phyloP scores from a whole-genome alignment of 129 eudicot genomes.

The Calendula officinalis region DNA sequence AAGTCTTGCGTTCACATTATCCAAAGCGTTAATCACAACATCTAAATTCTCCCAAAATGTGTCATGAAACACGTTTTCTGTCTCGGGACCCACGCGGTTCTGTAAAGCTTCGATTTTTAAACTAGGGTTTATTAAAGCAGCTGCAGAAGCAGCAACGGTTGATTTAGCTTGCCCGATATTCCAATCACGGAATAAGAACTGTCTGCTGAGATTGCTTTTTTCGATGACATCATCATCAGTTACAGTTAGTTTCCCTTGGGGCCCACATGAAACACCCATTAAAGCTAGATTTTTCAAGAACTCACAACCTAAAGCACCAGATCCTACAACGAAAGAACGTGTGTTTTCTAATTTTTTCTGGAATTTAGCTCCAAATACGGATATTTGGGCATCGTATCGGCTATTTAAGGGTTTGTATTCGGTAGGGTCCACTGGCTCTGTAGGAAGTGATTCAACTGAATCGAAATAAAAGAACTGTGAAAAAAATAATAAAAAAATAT shows the following conservation, averaged over 20 bases:
- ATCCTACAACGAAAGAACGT: slow-evolving; percentile 53
- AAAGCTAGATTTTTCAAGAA: slow-evolving; percentile 81
- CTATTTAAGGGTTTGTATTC: slow-evolving; percentile 60
- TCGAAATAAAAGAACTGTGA: slow-evolving; percentile 83
- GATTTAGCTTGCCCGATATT: slow-evolving; percentile 97
- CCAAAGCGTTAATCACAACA: slow-evolving; percentile 75
- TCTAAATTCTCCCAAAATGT: slow-evolving; percentile 78
- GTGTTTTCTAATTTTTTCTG: slow-evolving; percentile 84
- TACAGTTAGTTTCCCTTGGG: slow-evolving; percentile 65
- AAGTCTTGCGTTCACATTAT: slow-evolving; percentile 85
- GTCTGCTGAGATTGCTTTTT: slow-evolving; percentile 93
- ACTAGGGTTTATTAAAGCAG: slow-evolving; percentile 59
- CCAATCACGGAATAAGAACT: slow-evolving; percentile 92
- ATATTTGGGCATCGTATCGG: slow-evolving; percentile 88
- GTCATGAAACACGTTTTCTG: slow-evolving; percentile 77
- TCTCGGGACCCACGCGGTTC: slow-evolving; percentile 91
- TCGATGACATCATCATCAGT: slow-evolving; percentile 96
- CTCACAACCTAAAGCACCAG: slow-evolving; percentile 95
- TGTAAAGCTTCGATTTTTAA: slow-evolving; percentile 82
- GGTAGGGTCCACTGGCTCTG: slow-evolving; percentile 51
- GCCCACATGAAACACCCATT: slow-evolving; percentile 89
- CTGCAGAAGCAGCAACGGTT: slow-evolving; percentile 90
- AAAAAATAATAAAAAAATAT: not conserved
- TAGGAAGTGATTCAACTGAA: slow-evolving; percentile 78
- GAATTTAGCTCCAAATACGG: slow-evolving; percentile 78